Evolutionary conservation across 441 rosid species (phyloP), one percentile per base, ranked within the genome.

Genomic region (Iberis amara): DNA sequence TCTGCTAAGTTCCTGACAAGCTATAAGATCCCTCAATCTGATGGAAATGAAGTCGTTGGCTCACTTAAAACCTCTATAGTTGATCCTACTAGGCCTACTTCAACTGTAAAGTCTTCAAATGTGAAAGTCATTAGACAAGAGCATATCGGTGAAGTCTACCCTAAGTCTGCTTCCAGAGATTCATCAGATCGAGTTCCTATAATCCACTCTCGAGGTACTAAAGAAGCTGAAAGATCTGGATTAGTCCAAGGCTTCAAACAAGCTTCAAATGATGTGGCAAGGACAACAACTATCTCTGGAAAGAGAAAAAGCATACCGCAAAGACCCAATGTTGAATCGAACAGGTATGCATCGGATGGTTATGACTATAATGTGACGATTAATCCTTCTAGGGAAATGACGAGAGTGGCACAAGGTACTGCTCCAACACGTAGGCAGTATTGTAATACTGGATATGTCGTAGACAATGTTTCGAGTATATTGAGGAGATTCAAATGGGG

Each of bases 401-500:
- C 11, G 55, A 81, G 65, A 68, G 52, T 68, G 59, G 59, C 75
- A 9, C 62, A 57, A 39, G 67, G 67, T 53, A 55, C 50, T 13
- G 59, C 58, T 57, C 68, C 76, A 47, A 55, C 47, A 39, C 33
- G 70, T 54, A 70, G 85, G 70, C 85, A 76, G 43, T 33, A 31
- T 57, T 39, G 33, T 32, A 76, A 71, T 46, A 11, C 73, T 11
- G 65, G 79, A 41, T 70, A 72, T 39, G 57, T 71, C 0, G 85
- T 83, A 26, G 95, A 79, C 69, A 78, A 65, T 32, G 86, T 81
- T 64, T 83, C 81, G 37, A 66, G 46, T 39, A 76, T 85, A 64
- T 44, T 91, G 61, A 74, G 60, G 61, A 74, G 71, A 51, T 50
- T 70, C 55, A 78, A 74, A 51, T 91, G 98, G 95, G 83, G 92